Conservation (phyloP, 1,139 yeast species). For the Scheffersomyces lignicola region DNA sequence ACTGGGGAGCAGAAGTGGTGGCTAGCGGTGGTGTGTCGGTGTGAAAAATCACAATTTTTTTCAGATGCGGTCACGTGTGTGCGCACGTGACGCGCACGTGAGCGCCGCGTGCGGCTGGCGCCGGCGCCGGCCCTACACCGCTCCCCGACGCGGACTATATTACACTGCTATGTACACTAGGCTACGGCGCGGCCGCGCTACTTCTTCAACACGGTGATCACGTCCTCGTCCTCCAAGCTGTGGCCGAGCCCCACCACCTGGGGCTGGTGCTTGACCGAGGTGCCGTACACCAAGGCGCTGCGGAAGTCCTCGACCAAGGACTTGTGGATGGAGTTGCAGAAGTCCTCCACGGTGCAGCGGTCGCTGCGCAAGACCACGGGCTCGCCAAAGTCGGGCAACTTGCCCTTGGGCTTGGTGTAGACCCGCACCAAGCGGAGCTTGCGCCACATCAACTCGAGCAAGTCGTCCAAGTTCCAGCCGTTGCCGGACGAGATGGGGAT, state of each 20-base stretch:
- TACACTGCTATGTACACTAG: neutral
- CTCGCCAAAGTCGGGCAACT: slow-evolving; percentile 87
- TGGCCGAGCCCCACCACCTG: slow-evolving; percentile 90
- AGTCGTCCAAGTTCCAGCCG: slow-evolving; percentile 96
- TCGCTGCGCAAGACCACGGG: slow-evolving; percentile 89
- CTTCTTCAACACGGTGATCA: slow-evolving; percentile 89
- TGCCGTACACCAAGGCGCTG: slow-evolving; percentile 87
- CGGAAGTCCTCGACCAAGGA: slow-evolving; percentile 90
- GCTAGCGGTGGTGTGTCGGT: neutral
- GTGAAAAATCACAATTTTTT: slow-evolving; percentile 1
- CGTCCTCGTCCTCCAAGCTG: slow-evolving; percentile 89
- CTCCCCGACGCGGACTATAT: no score
- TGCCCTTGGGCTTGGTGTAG: slow-evolving; percentile 96
- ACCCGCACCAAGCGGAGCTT: slow-evolving; percentile 87
- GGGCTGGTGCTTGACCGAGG: slow-evolving; percentile 97
- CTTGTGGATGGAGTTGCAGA: slow-evolving; percentile 95
- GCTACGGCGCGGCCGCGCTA: slow-evolving; percentile 18
- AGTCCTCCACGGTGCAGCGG: slow-evolving; percentile 86
- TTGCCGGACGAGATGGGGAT: slow-evolving; percentile 94
- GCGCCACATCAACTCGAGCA: slow-evolving; percentile 93
- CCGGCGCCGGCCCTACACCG: no score
- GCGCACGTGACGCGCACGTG: no score
- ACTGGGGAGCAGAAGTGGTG: neutral
- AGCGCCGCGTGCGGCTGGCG: no score
- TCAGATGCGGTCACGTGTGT: no score